Evolutionary conservation across 1,284 basidiomycete genomes (phyloP), one percentile per base, ranked within the genome.

Genomic region (Tilletia indica): DNA sequence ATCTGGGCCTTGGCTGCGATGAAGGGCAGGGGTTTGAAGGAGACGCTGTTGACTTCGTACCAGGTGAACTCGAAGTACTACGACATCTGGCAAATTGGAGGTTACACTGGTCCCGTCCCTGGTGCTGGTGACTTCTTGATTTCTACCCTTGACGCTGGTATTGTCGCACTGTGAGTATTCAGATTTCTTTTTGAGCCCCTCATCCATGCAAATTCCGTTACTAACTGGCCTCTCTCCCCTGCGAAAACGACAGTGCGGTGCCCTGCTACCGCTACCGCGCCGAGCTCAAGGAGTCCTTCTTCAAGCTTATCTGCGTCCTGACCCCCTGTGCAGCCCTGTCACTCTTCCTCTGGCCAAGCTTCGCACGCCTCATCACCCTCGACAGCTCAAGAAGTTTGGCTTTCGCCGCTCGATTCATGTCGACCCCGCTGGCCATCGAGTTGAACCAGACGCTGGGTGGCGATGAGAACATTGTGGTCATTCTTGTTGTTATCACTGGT

Each of bases 401-500:
- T 0, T 81, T 81, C 38, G 72, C 79, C 2, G 71, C 71, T 25
- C 56, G 80, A 0, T 81, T 81, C 73, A 80, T 81, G 79, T 73
- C 71, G 0, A 80, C 80, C 0, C 79, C 79, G 0, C 70, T 81
- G 3, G 80, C 79, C n/a, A 79, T 81, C 68, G 79, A 81, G 67
- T 68, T 78, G 21, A 73, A 74, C 5, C 69, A 71, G 8, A 80
- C 73, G 25, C 72, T 81, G 21, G 77, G 75, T 38, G 80, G 77
- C 4, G 80, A 81, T 61, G 76, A 79, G 49, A 73, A 69, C 48
- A 76, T 81, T 68, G 77, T 77, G 16, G 78, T 80, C 51, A 77
- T 81, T 14, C 73, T 81, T 14, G 79, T 81, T 69, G 79, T 80
- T 56, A 73, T 81, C 66, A 81, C 80, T 3, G 80, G 80, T 21